These are phyloP conservation scores for Hanseniaspora pseudoguilliermondii DNA, from an alignment of 805 yeast species.

Conservation along the genomic window DNA sequence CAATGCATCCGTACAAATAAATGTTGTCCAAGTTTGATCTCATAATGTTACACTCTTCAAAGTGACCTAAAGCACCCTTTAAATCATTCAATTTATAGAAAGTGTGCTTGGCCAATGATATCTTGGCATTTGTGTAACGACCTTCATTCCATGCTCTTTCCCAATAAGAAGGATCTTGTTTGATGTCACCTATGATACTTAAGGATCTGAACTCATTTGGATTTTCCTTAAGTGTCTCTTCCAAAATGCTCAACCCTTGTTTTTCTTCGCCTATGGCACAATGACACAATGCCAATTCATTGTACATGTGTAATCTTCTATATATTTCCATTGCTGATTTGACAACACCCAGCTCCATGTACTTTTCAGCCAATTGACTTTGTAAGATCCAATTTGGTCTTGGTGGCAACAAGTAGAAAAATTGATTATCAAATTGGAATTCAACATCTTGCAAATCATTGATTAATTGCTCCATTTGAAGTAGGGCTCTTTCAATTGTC, in stretches of 20 bases:
- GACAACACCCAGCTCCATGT: slow-evolving; percentile 70
- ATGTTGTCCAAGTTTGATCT: slow-evolving; percentile 62
- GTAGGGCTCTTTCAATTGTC: slow-evolving; percentile 85
- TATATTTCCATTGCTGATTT: slow-evolving; percentile 83
- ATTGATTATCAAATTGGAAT: slow-evolving; percentile 43
- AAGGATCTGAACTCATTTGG: slow-evolving; percentile 75
- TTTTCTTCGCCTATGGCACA: slow-evolving; percentile 69
- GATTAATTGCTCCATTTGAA: slow-evolving; percentile 83
- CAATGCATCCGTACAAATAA: slow-evolving; percentile 87
- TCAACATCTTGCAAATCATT: slow-evolving; percentile 60
- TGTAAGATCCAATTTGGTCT: slow-evolving; percentile 82
- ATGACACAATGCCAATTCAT: slow-evolving; percentile 81
- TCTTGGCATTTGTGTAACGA: slow-evolving; percentile 71
- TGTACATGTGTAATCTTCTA: slow-evolving; percentile 58
- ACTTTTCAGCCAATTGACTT: slow-evolving; percentile 67
- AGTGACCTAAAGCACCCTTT: slow-evolving; percentile 45
- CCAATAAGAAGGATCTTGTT: slow-evolving; percentile 67
- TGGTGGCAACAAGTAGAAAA: slow-evolving; percentile 60
- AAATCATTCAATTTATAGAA: slow-evolving; percentile 42
- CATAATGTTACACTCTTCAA: slow-evolving; percentile 50
- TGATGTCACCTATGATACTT: slow-evolving; percentile 75
- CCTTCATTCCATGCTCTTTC: slow-evolving; percentile 77
- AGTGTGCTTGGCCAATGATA: slow-evolving; percentile 62
- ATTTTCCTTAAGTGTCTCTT: slow-evolving; percentile 37
- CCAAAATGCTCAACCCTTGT: slow-evolving; percentile 50